Evolutionary conservation across 257 asterid species (phyloP), one percentile per base, ranked within the genome.

Genomic region (Solanum pinnatisectum): DNA sequence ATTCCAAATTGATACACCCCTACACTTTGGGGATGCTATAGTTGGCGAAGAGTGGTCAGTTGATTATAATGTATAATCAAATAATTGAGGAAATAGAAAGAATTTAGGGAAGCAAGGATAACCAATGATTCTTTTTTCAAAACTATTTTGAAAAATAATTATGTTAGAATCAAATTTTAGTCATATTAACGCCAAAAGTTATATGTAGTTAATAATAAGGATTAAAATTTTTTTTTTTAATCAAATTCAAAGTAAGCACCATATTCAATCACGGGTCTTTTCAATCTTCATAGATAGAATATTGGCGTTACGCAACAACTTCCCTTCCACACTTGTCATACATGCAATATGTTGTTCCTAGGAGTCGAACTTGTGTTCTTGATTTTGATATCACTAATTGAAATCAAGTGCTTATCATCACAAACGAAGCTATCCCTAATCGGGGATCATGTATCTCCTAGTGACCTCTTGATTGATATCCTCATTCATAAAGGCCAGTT

Each of bases 291-390:
- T 70, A 70, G 5, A 6, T 0, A 30, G 0, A 32, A 32, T 30
- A 1, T 70, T 30, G 12, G 0, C 0, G 6, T 70, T 32, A 30
- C 1, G 0, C 11, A 8, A 15, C 1, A 70, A 70, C 1, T 0
- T 2, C 25, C 1, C n/a, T 32, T 9, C n/a, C 77, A 7, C 77
- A 67, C 36, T 67, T 70, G 5, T 8, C 77, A 70, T 32, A 70
- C 7, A 7, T 70, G 77, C 77, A 32, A 14, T 10, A 70, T 70
- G 23, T 70, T 70, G 23, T 32, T 14, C 40, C 6, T 32, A 14
- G 77, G 20, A 30, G 2, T 6, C 8, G 39, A 70, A 30, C 5
- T 4, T 6, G 76, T 15, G 22, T 30, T 70, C 39, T 70, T 70
- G 77, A 3, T 70, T 70, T 30, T 70, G 23, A 30, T 30, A 70